Conservation (phyloP, 129 eudicot species). For the Lonicera japonica region DNA sequence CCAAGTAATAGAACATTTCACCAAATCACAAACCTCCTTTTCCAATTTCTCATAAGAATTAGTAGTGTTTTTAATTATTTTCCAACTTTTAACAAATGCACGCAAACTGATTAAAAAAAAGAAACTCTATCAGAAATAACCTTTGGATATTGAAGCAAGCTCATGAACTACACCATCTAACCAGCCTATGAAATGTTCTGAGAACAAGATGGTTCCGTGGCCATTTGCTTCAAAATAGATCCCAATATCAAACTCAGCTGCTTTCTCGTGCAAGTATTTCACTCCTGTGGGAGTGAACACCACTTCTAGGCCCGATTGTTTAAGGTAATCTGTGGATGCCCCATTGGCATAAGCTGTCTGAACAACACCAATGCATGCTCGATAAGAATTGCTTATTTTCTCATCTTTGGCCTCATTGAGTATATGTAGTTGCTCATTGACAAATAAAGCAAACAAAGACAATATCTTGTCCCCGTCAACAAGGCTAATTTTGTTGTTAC, state of each 20-base stretch:
- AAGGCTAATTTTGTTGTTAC: slow-evolving; percentile 50
- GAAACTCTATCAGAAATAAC: slow-evolving; percentile 21
- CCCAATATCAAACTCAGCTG: no score
- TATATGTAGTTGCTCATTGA: slow-evolving; percentile 60
- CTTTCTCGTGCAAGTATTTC: no score
- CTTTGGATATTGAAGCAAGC: slow-evolving; percentile 39
- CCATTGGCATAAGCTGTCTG: no score
- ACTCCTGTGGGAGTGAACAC: no score
- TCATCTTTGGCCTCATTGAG: slow-evolving; percentile 29
- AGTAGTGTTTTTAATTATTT: no score
- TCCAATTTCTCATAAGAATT: no score
- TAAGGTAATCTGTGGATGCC: no score
- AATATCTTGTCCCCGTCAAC: slow-evolving; percentile 95
- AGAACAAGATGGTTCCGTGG: slow-evolving; percentile 87
- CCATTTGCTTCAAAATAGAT: no score
- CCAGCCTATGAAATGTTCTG: slow-evolving; percentile 47
- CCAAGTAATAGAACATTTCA: slow-evolving; percentile 78
- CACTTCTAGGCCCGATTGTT: no score
- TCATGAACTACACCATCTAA: slow-evolving; percentile 41
- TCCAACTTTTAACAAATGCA: background rate
- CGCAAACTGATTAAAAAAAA: background rate
- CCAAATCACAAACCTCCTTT: no score
- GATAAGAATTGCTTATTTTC: slow-evolving; percentile 14
- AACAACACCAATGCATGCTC: slow-evolving; percentile 64
- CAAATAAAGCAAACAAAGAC: slow-evolving; percentile 68